Percentiles rank a stretch among this genome's conserved stretches.
Conservation (phyloP, 768 basidiomycete genomes). For the Tylopilus felleus region DNA sequence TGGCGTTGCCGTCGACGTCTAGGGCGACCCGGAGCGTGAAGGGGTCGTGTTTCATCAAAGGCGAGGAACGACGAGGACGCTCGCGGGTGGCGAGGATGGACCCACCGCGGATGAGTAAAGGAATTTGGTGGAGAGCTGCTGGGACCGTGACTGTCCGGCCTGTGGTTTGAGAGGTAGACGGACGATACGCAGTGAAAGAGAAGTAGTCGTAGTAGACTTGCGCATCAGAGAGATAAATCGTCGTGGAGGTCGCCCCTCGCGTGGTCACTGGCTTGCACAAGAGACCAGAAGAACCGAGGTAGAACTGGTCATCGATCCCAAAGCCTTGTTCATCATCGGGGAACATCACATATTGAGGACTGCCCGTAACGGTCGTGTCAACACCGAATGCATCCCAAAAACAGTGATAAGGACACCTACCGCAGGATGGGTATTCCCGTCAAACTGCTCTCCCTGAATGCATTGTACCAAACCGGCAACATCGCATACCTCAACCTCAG, state of each 20-base stretch:
- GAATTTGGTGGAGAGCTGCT: constrained; percentile 75
- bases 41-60: constrained; percentile 87
- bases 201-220: constrained; percentile 97
- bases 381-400: not conserved
- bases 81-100: constrained; percentile 86
- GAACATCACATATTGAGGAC: constrained; percentile 95
- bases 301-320: constrained; percentile 91
- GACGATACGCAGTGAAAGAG: constrained; percentile 62
- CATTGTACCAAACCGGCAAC: constrained; percentile 96
- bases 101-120: constrained; percentile 86
- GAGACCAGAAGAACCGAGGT: constrained; percentile 81
- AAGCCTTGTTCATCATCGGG: constrained; percentile 87
- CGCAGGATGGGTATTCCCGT: constrained; percentile 80
- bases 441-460: constrained; percentile 83
- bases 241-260: constrained; percentile 63
- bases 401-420: constrained; percentile 39
- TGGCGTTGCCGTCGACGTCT: constrained; percentile 52
- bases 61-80: constrained; percentile 80
- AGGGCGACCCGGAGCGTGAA: constrained; percentile 88
- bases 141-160: constrained; percentile 73
- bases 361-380: constrained; percentile 29
- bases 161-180: constrained; percentile 40
- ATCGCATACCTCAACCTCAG: constrained; percentile 81
- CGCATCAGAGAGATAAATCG: constrained; percentile 84
- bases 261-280: constrained; percentile 88